Percentiles rank a stretch among this genome's conserved stretches.
Evolutionary conservation across 1,284 basidiomycete genomes (phyloP).

Genomic region (Wallemia mellicola): DNA sequence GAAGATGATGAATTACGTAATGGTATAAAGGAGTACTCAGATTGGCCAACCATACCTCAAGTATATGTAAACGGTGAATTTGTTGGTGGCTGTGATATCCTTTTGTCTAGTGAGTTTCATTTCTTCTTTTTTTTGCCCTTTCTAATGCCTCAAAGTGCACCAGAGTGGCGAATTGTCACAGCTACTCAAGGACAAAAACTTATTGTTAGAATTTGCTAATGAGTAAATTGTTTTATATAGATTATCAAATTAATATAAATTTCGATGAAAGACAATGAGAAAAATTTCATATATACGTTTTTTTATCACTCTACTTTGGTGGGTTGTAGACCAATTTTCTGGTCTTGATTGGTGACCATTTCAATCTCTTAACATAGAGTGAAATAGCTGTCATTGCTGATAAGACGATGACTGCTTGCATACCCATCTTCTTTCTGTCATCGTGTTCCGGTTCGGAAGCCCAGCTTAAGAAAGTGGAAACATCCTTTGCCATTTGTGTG

Average conservation of each 20-base stretch:
- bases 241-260: neutral
- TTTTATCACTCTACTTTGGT: neutral
- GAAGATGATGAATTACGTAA: conserved; percentile 52
- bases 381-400: conserved; percentile 49
- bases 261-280: neutral
- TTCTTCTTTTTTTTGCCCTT: conserved; percentile 1
- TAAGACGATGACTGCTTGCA: conserved; percentile 74
- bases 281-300: too few species aligned
- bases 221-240: neutral
- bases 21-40: conserved; percentile 82
- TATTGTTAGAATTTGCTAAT: conserved; percentile 23
- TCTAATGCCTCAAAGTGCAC: conserved; percentile 37
- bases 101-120: conserved; percentile 46
- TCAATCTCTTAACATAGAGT: conserved; percentile 77
- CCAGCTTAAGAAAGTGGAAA: conserved; percentile 80
- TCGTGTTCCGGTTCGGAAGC: conserved; percentile 94
- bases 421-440: conserved; percentile 79
- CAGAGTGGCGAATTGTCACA: conserved; percentile 77
- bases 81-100: conserved; percentile 83
- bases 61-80: conserved; percentile 85
- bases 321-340: conserved; percentile 30
- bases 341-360: conserved; percentile 74
- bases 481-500: conserved; percentile 99
- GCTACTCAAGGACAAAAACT: conserved; percentile 37
- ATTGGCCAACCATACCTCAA: conserved; percentile 96